Conservation (phyloP, 192 early-diverging fungal species). For the Funneliformis mosseae region DNA sequence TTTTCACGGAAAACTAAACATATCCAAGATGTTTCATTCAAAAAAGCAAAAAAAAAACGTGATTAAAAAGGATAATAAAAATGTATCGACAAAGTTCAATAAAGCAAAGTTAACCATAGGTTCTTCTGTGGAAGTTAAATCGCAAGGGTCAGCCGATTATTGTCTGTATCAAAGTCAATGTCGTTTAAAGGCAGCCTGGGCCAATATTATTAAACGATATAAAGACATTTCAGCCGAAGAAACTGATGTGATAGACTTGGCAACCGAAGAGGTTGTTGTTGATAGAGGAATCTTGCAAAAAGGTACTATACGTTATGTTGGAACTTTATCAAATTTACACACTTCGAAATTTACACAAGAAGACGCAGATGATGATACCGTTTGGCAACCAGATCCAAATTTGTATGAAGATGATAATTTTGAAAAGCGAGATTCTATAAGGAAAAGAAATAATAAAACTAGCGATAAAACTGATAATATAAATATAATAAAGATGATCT, state of each 20-base stretch:
- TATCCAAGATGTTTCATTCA: neutral
- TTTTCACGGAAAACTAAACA: neutral
- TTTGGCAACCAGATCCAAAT: neutral
- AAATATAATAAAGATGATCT: neutral
- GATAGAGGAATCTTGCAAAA: conserved; percentile 10
- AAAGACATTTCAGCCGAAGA: neutral
- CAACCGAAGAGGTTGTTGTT: neutral
- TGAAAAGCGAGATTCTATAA: neutral
- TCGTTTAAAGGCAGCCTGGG: conserved; percentile 19
- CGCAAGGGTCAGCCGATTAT: neutral
- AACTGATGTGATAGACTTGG: conserved; percentile 2
- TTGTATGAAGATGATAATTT: neutral
- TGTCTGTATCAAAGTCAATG: neutral
- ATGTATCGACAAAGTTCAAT: neutral
- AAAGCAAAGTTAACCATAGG: neutral
- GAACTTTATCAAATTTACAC: neutral
- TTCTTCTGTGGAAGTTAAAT: neutral
- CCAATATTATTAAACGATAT: conserved; percentile 21
- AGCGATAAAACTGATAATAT: too few relatives aligned
- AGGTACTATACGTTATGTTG: neutral
- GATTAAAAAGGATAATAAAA: neutral
- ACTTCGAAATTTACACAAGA: neutral
- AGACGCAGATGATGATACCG: neutral
- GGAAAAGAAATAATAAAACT: too few relatives aligned
- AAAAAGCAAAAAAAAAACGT: neutral